Evolutionary conservation across 2,329 filamentous ascomycete species (phyloP).

Genomic region (Exophiala bonariae): DNA sequence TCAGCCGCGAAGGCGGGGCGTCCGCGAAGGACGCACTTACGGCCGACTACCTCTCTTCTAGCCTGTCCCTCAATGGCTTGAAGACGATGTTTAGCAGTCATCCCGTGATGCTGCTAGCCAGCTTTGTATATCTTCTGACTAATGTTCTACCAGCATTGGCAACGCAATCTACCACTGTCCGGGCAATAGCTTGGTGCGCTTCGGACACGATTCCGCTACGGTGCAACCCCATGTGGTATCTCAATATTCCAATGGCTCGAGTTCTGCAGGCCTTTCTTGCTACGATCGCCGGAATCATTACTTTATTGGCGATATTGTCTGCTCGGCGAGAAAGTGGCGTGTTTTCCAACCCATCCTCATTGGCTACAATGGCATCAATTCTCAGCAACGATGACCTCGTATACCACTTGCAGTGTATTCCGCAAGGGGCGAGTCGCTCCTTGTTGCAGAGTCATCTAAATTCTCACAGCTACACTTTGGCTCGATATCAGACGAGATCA

Average conservation of each 20-base stretch:
- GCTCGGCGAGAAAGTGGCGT: not conserved
- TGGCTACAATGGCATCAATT: constrained; percentile 1
- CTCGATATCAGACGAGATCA: not conserved
- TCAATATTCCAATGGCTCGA: not conserved
- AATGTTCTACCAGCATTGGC: not conserved
- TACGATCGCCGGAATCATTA: not conserved
- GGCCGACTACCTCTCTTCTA: not conserved
- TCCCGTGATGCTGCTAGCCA: not conserved
- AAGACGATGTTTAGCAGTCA: not conserved
- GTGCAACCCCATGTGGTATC: constrained; percentile 3
- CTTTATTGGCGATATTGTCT: not conserved
- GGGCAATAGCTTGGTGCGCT: not conserved
- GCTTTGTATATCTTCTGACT: not conserved
- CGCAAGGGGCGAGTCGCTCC: not conserved
- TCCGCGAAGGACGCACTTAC: not conserved
- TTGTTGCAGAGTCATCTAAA: not conserved
- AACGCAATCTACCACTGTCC: constrained; percentile 1
- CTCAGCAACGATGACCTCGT: not conserved
- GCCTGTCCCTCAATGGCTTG: not conserved
- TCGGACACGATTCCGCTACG: not conserved
- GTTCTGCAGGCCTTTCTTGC: not conserved
- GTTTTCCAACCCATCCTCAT: constrained; percentile 1
- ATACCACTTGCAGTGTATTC: not conserved
- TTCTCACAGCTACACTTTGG: not conserved
- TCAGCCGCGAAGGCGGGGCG: not conserved